Percentiles rank a stretch among this genome's conserved stretches.
These are phyloP conservation scores for Chlamydomonas sp. DNA, from an alignment of 139 green algal genomes.

Conservation along the genomic window DNA sequence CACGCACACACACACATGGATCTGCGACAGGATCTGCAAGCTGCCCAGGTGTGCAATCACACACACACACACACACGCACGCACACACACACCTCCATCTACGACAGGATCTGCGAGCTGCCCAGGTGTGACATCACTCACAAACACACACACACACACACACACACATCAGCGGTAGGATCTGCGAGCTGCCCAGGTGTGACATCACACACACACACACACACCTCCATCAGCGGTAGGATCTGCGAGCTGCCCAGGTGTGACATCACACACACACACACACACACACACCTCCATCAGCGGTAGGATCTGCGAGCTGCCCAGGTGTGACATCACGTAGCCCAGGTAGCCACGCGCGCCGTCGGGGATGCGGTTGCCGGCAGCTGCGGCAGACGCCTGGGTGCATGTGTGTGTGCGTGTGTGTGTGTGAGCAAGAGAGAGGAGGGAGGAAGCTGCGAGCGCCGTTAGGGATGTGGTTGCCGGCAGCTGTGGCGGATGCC, in stretches of 20 bases:
- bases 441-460: constrained; percentile 74
- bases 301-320: constrained; percentile 16
- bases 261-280: too few species aligned
- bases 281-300: constrained; percentile 66
- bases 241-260: constrained; percentile 28
- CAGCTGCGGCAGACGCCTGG: constrained; percentile 32
- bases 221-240: not conserved
- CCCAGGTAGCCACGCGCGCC: constrained; percentile 68
- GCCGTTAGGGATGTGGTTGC: constrained; percentile 45
- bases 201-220: too few species aligned
- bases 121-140: constrained; percentile 58
- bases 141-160: too few species aligned
- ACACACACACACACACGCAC: too few species aligned
- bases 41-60: too few species aligned
- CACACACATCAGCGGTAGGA: constrained; percentile 47
- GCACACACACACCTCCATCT: too few species aligned
- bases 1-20: too few species aligned
- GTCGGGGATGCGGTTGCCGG: constrained; percentile 46
- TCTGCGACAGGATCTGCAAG: too few species aligned
- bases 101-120: not conserved
- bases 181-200: too few species aligned
- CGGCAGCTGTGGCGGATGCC: constrained; percentile 30
- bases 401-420: too few species aligned
- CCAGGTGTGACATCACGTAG: constrained; percentile 68
- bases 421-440: too few species aligned